Evolutionary conservation across 345 rosid species (phyloP).

Genomic region (Salix arbutifolia): DNA sequence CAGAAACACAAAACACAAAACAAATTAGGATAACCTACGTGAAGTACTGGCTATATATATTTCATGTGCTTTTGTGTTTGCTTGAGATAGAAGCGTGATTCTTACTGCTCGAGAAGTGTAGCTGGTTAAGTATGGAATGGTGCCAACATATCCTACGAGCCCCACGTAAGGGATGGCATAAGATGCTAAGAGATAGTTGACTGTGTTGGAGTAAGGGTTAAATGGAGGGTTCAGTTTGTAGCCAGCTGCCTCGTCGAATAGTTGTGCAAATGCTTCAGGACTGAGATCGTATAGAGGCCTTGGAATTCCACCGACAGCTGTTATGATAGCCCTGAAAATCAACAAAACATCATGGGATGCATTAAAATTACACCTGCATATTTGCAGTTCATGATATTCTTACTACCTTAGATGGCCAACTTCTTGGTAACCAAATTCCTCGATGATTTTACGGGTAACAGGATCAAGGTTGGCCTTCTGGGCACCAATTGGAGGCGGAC

Average conservation of each 20-base stretch:
- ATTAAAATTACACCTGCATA: no score
- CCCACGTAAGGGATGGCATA: constrained; percentile 70
- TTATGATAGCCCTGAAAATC: constrained; percentile 48
- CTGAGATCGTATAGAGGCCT: constrained; percentile 56
- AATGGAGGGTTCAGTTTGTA: constrained; percentile 48
- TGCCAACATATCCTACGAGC: constrained; percentile 61
- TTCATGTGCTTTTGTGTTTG: background rate
- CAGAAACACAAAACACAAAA: background rate
- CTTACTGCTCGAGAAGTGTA: constrained; percentile 42
- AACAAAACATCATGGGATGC: background rate
- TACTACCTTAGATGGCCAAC: constrained; percentile 61
- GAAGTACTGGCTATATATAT: background rate
- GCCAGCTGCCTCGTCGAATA: constrained; percentile 51
- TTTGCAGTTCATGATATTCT: no score
- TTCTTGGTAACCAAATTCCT: constrained; percentile 67
- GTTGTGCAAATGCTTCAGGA: constrained; percentile 33
- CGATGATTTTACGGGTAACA: constrained; percentile 31
- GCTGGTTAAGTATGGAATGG: constrained; percentile 44
- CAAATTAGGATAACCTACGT: no score
- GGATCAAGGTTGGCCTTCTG: constrained; percentile 54
- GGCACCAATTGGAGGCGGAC: constrained; percentile 55
- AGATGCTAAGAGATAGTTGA: constrained; percentile 51
- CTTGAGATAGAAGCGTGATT: background rate
- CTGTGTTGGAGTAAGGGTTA: constrained; percentile 49
- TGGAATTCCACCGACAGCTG: constrained; percentile 47